These are phyloP conservation scores for Nemania serpens DNA, from an alignment of 2,329 filamentous ascomycete genomes.

Conservation along the genomic window DNA sequence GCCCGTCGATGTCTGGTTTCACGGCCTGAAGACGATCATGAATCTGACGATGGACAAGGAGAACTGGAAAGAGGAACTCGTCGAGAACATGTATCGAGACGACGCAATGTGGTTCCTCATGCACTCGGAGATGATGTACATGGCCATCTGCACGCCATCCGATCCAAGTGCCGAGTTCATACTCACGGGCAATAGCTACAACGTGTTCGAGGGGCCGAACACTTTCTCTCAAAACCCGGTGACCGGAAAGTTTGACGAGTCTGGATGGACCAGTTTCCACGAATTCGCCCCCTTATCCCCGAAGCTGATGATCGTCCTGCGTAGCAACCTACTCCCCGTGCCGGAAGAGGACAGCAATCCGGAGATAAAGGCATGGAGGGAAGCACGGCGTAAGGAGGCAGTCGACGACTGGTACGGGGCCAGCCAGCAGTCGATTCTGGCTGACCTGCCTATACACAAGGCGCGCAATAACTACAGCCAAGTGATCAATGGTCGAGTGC, in stretches of 20 bases:
- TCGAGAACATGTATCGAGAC: slow-evolving; percentile 32
- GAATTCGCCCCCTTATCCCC: slow-evolving; percentile 40
- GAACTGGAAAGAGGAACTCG: slow-evolving; percentile 31
- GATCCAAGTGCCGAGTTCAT: slow-evolving; percentile 24
- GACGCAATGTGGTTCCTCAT: slow-evolving; percentile 36
- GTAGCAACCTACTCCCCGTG: slow-evolving; percentile 27
- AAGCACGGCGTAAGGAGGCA: slow-evolving; percentile 9
- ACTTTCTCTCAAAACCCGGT: slow-evolving; percentile 18
- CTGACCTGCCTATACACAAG: slow-evolving; percentile 38
- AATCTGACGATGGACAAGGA: slow-evolving; percentile 37
- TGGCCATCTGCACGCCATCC: slow-evolving; percentile 39
- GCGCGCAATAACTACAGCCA: slow-evolving; percentile 36
- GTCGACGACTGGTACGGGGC: slow-evolving; percentile 17
- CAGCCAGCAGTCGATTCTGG: slow-evolving; percentile 28
- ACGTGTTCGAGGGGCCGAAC: slow-evolving; percentile 38
- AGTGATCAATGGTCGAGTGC: slow-evolving; percentile 31
- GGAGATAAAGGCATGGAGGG: slow-evolving; percentile 13
- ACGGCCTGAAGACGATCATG: slow-evolving; percentile 37
- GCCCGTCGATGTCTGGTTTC: slow-evolving; percentile 40
- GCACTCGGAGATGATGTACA: slow-evolving; percentile 35
- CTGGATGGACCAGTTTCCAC: slow-evolving; percentile 30
- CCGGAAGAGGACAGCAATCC: slow-evolving; percentile 32
- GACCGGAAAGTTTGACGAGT: slow-evolving; percentile 20
- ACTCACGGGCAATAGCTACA: slow-evolving; percentile 29
- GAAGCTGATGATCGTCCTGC: slow-evolving; percentile 37